Conservation (phyloP, 1,139 yeast species). For the Eremothecium coryli region DNA sequence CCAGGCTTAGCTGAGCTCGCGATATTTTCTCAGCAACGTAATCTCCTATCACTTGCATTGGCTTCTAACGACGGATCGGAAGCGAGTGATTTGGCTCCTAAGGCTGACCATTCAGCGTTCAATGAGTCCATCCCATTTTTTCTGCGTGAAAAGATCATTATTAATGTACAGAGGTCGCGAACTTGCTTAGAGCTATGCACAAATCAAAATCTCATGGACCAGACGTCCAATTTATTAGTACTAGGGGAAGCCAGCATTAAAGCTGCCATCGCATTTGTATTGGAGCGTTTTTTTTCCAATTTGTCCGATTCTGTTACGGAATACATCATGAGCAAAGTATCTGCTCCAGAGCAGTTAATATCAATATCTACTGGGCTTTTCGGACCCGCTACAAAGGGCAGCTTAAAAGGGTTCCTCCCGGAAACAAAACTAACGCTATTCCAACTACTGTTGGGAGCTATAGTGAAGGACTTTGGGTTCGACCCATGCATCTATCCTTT, state of each 20-base stretch:
- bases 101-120: slow-evolving; percentile 3
- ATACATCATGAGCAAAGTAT: slow-evolving; percentile 47
- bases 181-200: slow-evolving; percentile 50
- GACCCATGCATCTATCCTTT: slow-evolving; percentile 53
- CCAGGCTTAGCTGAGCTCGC: slow-evolving; percentile 24
- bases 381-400: slow-evolving; percentile 19
- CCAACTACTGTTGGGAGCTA: slow-evolving; percentile 55
- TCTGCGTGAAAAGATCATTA: slow-evolving; percentile 31
- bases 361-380: slow-evolving; percentile 18
- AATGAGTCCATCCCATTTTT: slow-evolving; percentile 22
- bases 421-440: slow-evolving; percentile 30
- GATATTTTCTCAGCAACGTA: slow-evolving; percentile 21
- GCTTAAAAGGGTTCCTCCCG: slow-evolving; percentile 15
- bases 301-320: slow-evolving; percentile 41
- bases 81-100: slow-evolving; percentile 5
- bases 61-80: slow-evolving; percentile 3
- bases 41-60: slow-evolving; percentile 18
- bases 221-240: slow-evolving; percentile 37
- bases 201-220: slow-evolving; percentile 17
- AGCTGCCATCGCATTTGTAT: slow-evolving; percentile 49
- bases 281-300: slow-evolving; percentile 47
- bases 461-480: slow-evolving; percentile 73
- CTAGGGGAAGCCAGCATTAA: slow-evolving; percentile 51
- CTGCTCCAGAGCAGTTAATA: slow-evolving; percentile 21
- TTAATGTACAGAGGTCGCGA: slow-evolving; percentile 51